These are phyloP conservation scores for Lactifluus hygrophoroides DNA, from an alignment of 768 basidiomycete species.

Conservation along the genomic window DNA sequence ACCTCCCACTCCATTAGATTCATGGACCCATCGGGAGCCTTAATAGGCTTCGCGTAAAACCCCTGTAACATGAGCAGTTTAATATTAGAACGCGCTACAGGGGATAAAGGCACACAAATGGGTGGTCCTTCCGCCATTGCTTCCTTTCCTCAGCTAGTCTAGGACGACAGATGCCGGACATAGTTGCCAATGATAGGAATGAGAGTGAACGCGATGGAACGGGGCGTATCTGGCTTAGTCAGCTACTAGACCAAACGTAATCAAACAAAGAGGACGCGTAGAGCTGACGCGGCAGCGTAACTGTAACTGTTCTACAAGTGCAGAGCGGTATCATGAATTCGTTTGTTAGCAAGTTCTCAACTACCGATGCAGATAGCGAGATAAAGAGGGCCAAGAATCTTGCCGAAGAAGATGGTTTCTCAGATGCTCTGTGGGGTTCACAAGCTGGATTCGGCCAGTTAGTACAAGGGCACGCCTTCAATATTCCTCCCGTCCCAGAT, in stretches of 20 bases:
- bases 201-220: neutral
- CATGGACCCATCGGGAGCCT: conserved; percentile 86
- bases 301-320: too few species aligned
- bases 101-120: conserved; percentile 64
- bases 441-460: conserved; percentile 73
- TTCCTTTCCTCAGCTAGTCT: conserved; percentile 96
- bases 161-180: conserved; percentile 90
- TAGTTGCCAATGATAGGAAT: conserved; percentile 24
- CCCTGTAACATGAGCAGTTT: conserved; percentile 45
- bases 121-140: conserved; percentile 98
- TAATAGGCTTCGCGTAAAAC: conserved; percentile 92
- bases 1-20: conserved; percentile 99
- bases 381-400: conserved; percentile 40
- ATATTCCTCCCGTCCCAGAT: conserved; percentile 64
- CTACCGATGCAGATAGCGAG: conserved; percentile 43
- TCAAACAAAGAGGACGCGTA: conserved; percentile 18
- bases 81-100: neutral
- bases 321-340: conserved; percentile 49
- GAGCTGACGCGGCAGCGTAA: conserved; percentile 7
- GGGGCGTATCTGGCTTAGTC: neutral
- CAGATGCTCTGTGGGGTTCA: conserved; percentile 75
- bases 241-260: neutral
- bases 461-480: conserved; percentile 63
- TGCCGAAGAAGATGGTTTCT: conserved; percentile 54
- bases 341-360: conserved; percentile 56